Evolutionary conservation across 2,329 filamentous ascomycete genomes (phyloP), one percentile per base, ranked within the genome.

Genomic region (Botrytis medusae): DNA sequence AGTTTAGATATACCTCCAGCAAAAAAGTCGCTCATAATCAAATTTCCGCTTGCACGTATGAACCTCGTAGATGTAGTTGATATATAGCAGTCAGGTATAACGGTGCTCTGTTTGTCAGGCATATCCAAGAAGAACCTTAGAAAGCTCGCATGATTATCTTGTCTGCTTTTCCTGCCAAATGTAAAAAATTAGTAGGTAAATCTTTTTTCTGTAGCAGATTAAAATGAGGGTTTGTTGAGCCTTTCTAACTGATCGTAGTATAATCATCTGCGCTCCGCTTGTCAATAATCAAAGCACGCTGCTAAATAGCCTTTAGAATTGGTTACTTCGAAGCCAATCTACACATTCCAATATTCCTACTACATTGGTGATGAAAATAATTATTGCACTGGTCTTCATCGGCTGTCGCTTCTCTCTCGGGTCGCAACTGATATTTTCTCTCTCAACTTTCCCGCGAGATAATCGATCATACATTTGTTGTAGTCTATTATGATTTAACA

Each of bases 361-460:
- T 67, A 4, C 34, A 40, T 65, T 22, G 34, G 44, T 37, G 63
- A 37, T 37, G 16, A 37, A 34, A 18, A 9, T n/a, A 10, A 18
- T 48, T 48, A 2, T 29, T 48, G 20, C 22, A 48, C 2, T 25
- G 20, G 7, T 40, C 4, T 6, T 34, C 4, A 48, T 12, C 18
- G 42, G 18, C 5, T 12, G 25, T 6, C 2, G 20, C 29, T n/a
- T 7, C 12, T 4, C 48, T 51, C 25, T n/a, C 5, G 25, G 25
- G 25, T 14, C 12, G 48, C 25, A n/a, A 4, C 25, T 12, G 48
- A 51, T 51, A n/a, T 14, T 0, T 51, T 14, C 48, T 51, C n/a
- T n/a, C 48, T 51, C 1, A 7, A n/a, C n/a, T 14, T 14, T 0
- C 46, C 25, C 12, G 5, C 14, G n/a, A 1, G 0, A n/a, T 2